Conservation (phyloP, 2,329 filamentous ascomycete species). For the Raffaelea albimanens region DNA sequence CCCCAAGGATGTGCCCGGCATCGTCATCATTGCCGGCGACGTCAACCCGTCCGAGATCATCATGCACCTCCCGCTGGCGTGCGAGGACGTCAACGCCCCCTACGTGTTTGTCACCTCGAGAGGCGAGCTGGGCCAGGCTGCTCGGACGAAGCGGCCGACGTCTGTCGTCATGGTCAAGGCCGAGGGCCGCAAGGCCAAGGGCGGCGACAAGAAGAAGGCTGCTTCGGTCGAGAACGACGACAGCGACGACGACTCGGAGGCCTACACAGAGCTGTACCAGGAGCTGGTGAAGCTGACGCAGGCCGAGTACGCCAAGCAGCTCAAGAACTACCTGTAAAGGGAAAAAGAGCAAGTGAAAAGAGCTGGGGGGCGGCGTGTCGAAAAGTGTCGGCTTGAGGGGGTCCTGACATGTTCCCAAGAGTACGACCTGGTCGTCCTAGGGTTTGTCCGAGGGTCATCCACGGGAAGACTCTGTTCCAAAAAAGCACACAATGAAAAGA, state of each 20-base stretch:
- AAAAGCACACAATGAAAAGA: not conserved
- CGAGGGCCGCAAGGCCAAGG: conserved; percentile 37
- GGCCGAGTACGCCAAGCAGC: conserved; percentile 54
- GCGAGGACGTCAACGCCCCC: conserved; percentile 95
- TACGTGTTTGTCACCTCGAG: conserved; percentile 92
- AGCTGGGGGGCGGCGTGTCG: not conserved
- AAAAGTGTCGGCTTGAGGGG: no score
- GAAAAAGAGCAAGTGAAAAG: not conserved
- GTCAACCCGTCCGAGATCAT: conserved; percentile 99
- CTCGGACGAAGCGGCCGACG: conserved; percentile 90
- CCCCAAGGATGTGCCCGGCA: conserved; percentile 43
- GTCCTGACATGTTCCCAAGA: no score
- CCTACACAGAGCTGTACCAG: conserved; percentile 55
- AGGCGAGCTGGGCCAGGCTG: conserved; percentile 86
- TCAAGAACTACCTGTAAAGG: conserved; percentile 19
- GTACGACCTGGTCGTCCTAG: no score
- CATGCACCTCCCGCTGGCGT: conserved; percentile 92
- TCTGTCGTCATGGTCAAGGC: conserved; percentile 77
- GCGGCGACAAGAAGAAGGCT: conserved; percentile 33
- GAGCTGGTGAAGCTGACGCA: conserved; percentile 56
- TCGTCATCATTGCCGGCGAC: conserved; percentile 91
- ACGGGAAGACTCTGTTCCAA: no score
- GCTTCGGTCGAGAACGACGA: conserved; percentile 25
- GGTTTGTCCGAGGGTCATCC: no score
- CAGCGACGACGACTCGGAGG: conserved; percentile 45